phyloP scores from a whole-genome alignment of 495 filamentous ascomycete species.

The Usnea hakonensis region DNA sequence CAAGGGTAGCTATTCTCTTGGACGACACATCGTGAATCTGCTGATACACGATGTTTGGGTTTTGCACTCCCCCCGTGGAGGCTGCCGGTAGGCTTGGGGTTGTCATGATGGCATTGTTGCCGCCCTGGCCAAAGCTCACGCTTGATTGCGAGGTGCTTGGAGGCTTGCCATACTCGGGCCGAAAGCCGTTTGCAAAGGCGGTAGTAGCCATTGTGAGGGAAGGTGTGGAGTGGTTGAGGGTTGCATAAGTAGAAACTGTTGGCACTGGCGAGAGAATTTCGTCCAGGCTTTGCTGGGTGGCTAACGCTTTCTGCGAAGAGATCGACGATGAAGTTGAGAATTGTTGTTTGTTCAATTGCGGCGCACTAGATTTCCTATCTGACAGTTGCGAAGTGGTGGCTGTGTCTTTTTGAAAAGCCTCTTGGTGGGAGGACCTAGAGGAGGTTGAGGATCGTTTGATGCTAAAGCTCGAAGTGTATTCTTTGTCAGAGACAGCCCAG shows the following conservation, averaged over 20 bases:
- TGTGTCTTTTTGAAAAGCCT: constrained; percentile 3
- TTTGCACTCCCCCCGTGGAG: constrained; percentile 43
- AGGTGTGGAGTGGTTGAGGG: constrained; percentile 10
- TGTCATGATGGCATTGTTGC: constrained; percentile 16
- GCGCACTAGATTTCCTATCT: constrained; percentile 10
- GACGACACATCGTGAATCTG: constrained; percentile 83
- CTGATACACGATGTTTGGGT: constrained; percentile 62
- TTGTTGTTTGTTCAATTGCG: constrained; percentile 7
- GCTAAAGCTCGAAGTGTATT: constrained; percentile 14
- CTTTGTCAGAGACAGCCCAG: constrained; percentile 7
- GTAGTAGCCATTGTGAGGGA: constrained; percentile 19
- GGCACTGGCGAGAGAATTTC: constrained; percentile 2
- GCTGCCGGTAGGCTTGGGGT: constrained; percentile 16
- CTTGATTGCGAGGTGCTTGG: constrained; percentile 19
- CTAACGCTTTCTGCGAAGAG: constrained; percentile 1
- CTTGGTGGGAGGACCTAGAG: constrained; percentile 18
- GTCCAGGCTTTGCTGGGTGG: constrained; percentile 12
- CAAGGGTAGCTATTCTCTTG: constrained; percentile 92
- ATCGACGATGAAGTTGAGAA: constrained; percentile 6
- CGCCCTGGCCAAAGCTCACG: constrained; percentile 18
- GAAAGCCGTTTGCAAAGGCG: constrained; percentile 14
- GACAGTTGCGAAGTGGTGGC: constrained; percentile 3
- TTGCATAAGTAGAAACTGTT: constrained; percentile 11
- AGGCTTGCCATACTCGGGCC: constrained; percentile 15
- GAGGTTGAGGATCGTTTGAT: constrained; percentile 21